Evolutionary conservation across 352 stramenopile genomes (phyloP).

Genomic region (Phytophthora megakarya): DNA sequence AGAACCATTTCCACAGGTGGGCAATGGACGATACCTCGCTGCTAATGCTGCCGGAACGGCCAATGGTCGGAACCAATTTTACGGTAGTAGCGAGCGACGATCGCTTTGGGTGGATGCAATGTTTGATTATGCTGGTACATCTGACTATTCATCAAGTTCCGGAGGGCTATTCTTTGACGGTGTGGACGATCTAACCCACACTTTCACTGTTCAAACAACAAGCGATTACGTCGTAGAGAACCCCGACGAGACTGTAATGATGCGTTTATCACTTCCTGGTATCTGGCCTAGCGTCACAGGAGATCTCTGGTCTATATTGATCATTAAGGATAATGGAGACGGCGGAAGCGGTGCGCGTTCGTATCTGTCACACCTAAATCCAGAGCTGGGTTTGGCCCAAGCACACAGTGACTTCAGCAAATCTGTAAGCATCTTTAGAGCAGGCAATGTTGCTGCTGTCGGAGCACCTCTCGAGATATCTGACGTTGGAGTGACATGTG

Average conservation of each 20-base stretch:
- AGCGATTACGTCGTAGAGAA: slow-evolving; percentile 91
- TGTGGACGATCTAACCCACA: slow-evolving; percentile 47
- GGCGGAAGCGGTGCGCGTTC: slow-evolving; percentile 79
- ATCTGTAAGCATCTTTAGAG: slow-evolving; percentile 66
- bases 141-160: slow-evolving; percentile 85
- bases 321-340: slow-evolving; percentile 92
- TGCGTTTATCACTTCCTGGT: slow-evolving; percentile 91
- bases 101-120: slow-evolving; percentile 77
- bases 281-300: slow-evolving; percentile 92
- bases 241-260: slow-evolving; percentile 89
- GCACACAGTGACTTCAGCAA: slow-evolving; percentile 50
- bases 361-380: slow-evolving; percentile 65
- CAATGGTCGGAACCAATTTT: slow-evolving; percentile 89
- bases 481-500: slow-evolving; percentile 42
- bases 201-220: slow-evolving; percentile 86
- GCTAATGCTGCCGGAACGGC: slow-evolving; percentile 81
- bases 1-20: slow-evolving; percentile 78
- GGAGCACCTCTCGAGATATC: slow-evolving; percentile 61
- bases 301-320: slow-evolving; percentile 85
- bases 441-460: slow-evolving; percentile 69
- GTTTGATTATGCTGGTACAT: slow-evolving; percentile 91
- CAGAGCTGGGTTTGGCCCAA: slow-evolving; percentile 37
- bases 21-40: slow-evolving; percentile 59
- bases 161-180: slow-evolving; percentile 72
- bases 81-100: slow-evolving; percentile 82